phyloP scores from a whole-genome alignment of 2,329 filamentous ascomycete species.

The Drechslerella coelobrocha region DNA sequence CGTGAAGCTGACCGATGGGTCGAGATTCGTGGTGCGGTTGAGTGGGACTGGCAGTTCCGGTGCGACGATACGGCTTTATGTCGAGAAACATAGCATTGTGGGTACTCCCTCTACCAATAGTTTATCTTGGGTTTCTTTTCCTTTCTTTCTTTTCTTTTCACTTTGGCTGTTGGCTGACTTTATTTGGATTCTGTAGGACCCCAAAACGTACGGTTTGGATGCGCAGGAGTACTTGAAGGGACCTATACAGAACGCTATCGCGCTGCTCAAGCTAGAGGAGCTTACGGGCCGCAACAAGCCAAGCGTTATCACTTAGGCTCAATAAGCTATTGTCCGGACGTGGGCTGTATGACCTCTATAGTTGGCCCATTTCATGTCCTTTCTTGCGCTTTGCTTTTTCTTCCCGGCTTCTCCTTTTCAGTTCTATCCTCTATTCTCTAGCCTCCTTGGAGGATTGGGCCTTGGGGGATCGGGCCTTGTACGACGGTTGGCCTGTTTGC shows the following conservation, averaged over 20 bases:
- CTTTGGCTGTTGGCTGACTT: constrained; percentile 22
- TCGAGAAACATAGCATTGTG: constrained; percentile 85
- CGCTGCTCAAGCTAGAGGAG: constrained; percentile 90
- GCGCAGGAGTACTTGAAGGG: constrained; percentile 93
- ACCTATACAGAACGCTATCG: constrained; percentile 83
- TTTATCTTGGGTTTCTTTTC: not conserved
- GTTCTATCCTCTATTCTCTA: too few relatives aligned
- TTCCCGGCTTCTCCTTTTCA: too few relatives aligned
- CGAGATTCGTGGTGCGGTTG: constrained; percentile 90
- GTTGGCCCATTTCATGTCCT: too few relatives aligned
- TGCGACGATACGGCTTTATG: constrained; percentile 94
- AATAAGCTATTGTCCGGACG: not conserved
- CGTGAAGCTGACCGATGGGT: constrained; percentile 91
- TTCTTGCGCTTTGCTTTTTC: too few relatives aligned
- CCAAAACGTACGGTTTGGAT: constrained; percentile 77
- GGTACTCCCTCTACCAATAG: too few relatives aligned
- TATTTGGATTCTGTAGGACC: constrained; percentile 64
- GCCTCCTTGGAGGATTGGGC: too few relatives aligned
- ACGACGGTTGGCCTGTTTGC: too few relatives aligned
- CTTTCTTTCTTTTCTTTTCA: constrained; percentile 2
- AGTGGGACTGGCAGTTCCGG: constrained; percentile 95
- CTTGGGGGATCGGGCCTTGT: too few relatives aligned
- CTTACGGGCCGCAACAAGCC: constrained; percentile 90
- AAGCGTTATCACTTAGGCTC: constrained; percentile 85
- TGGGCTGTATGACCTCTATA: not conserved